phyloP scores from a whole-genome alignment of 805 yeast species.

The Vanderwaltozyma tropicalis region DNA sequence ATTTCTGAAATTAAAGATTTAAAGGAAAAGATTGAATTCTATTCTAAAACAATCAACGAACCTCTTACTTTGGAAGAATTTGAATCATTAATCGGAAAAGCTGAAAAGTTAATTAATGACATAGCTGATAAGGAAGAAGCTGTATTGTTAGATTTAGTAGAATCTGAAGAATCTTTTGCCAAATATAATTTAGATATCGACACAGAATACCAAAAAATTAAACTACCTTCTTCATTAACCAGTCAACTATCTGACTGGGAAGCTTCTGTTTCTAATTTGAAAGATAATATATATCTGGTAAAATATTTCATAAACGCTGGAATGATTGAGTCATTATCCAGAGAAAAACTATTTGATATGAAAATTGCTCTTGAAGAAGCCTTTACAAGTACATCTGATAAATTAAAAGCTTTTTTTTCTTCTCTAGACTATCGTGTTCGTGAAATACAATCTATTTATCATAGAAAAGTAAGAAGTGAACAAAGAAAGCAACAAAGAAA shows the following conservation, averaged over 20 bases:
- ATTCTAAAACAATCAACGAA: slow-evolving; percentile 33
- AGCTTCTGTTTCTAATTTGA: slow-evolving; percentile 7
- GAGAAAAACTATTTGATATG: slow-evolving; percentile 27
- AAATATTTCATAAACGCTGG: slow-evolving; percentile 21
- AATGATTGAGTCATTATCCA: slow-evolving; percentile 8
- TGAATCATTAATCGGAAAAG: slow-evolving; percentile 33
- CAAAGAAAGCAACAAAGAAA: slow-evolving; percentile 21
- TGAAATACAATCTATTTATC: slow-evolving; percentile 20
- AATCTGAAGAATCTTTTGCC: slow-evolving; percentile 35
- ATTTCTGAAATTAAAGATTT: slow-evolving; percentile 7
- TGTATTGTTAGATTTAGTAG: slow-evolving; percentile 37
- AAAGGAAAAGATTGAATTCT: slow-evolving; percentile 29
- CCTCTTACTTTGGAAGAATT: slow-evolving; percentile 41
- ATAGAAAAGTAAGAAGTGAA: slow-evolving; percentile 16
- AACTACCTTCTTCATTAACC: slow-evolving; percentile 18
- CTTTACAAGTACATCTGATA: slow-evolving; percentile 8
- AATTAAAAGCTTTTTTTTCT: slow-evolving; percentile 10
- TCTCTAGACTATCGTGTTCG: slow-evolving; percentile 25
- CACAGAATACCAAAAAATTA: slow-evolving; percentile 39
- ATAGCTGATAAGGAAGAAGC: slow-evolving; percentile 37
- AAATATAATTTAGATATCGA: slow-evolving; percentile 41
- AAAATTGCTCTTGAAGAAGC: slow-evolving; percentile 20
- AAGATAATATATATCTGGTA: slow-evolving; percentile 8
- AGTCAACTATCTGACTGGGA: slow-evolving; percentile 7
- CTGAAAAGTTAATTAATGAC: slow-evolving; percentile 32